Conservation (phyloP, 371 early-diverging fungal genomes). For the Mucor indicus region DNA sequence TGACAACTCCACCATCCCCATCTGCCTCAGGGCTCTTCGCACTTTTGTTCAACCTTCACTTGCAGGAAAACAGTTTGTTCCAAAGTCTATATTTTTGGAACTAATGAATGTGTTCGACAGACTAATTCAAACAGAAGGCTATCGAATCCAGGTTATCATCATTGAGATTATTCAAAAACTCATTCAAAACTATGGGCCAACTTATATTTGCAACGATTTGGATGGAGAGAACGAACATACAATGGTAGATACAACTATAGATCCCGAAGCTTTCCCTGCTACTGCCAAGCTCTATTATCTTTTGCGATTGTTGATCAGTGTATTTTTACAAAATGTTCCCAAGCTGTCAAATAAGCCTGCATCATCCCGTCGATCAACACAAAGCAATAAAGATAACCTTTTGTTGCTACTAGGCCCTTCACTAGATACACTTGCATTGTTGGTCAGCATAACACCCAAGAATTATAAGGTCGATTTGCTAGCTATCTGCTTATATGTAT, state of each 20-base stretch:
- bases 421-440: conserved; percentile 40
- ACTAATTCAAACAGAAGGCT: conserved; percentile 52
- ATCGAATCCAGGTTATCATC: conserved; percentile 41
- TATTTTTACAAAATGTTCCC: conserved; percentile 49
- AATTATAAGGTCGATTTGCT: conserved; percentile 43
- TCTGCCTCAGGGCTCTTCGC: conserved; percentile 38
- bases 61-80: conserved; percentile 38
- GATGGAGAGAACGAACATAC: conserved; percentile 16
- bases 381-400: conserved; percentile 19
- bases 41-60: conserved; percentile 44
- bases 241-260: conserved; percentile 31
- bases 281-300: conserved; percentile 48
- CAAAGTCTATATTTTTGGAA: conserved; percentile 60
- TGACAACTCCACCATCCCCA: conserved; percentile 30
- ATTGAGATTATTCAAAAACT: conserved; percentile 45
- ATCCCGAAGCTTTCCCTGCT: conserved; percentile 42
- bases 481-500: conserved; percentile 43
- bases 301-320: conserved; percentile 43
- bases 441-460: conserved; percentile 39
- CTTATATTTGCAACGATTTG: conserved; percentile 43
- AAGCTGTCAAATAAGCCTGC: conserved; percentile 31
- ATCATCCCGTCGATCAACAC: conserved; percentile 9
- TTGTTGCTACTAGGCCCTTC: conserved; percentile 28
- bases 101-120: conserved; percentile 64
- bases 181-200: conserved; percentile 37